Base-by-base conservation (phyloP, 352 stramenopile genomes). In the Globisporangium okanoganense region DNA sequence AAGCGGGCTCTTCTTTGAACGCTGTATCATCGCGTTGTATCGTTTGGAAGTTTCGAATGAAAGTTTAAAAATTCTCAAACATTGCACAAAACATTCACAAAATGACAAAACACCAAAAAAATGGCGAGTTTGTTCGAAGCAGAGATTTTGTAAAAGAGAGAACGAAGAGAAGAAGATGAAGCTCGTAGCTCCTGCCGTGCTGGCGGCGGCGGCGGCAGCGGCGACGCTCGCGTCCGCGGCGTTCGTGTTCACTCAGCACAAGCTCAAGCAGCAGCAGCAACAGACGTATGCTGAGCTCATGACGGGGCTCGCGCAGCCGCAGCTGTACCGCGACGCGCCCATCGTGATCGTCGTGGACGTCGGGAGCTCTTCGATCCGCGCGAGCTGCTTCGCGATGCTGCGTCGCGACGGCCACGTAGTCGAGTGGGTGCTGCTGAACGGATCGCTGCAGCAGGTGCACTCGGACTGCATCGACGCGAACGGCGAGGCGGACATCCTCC, bases 301-400 rank as follows among this genome's bases (percentile, higher is more conserved):
- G 18, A 47, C 36, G 5, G 73, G 77, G 0, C 18, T 70, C 16
- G 73, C 75, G 10, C 61, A 78, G 25, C 69, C 71, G n/a, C 49
- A 76, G n/a, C 53, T 70, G 35, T 88, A 87, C 62, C 69, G 65
- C 22, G 70, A 70, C 16, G 59, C 75, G 24, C 76, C 80, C 24
- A 61, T 89, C 29, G 66, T 79, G 44, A 66, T 98, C 50, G 84
- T 94, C 35, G 69, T 98, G 31, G 95, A 98, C 70, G 78, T 98
- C 29, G 95, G 94, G 58, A 98, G 90, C 71, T 98, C 90, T 18
- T 98, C 90, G 40, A 82, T 98, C 52, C 90, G 94, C 49, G 89
- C 88, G 61, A 96, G 84, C 56, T 92, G 88, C 48, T 98, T 97
- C 57, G 74, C 80, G 13, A 55, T 90, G 5, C 65, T 89, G 38